Evolutionary conservation across 2,329 filamentous ascomycete genomes (phyloP).

Genomic region (Stagonosporopsis cucurbitacearum): DNA sequence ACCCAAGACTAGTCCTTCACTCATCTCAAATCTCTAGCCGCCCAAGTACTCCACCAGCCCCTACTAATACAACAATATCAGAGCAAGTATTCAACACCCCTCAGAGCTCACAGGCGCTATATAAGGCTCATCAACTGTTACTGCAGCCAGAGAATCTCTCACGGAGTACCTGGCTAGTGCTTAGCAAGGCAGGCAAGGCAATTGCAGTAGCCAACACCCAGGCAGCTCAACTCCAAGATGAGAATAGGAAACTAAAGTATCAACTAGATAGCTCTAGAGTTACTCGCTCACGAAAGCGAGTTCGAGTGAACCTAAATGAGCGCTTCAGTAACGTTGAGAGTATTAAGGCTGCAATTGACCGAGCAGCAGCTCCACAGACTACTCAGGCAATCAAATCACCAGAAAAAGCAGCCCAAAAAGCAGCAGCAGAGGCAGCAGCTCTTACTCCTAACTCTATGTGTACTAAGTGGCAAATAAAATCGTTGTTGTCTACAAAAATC

Average conservation of each 20-base stretch:
- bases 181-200: constrained; percentile 20
- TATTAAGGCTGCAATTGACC: not conserved
- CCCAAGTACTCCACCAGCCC: too few species aligned
- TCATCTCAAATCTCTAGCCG: too few species aligned
- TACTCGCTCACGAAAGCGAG: constrained; percentile 8
- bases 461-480: too few species aligned
- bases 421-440: too few species aligned
- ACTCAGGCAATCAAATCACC: too few species aligned
- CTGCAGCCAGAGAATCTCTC: not conserved
- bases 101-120: not conserved
- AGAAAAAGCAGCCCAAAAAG: too few species aligned
- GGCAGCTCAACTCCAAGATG: constrained; percentile 10
- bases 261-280: constrained; percentile 10
- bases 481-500: not conserved
- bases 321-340: constrained; percentile 20
- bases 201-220: constrained; percentile 11
- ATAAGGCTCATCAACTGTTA: not conserved
- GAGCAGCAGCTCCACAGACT: not conserved
- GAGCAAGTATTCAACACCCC: not conserved
- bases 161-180: not conserved
- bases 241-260: constrained; percentile 18
- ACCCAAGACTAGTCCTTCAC: not conserved
- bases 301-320: constrained; percentile 22
- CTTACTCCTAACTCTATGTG: too few species aligned
- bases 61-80: too few species aligned